These are phyloP conservation scores for Colletotrichum acutatum DNA, from an alignment of 2,329 filamentous ascomycete species.

Conservation along the genomic window DNA sequence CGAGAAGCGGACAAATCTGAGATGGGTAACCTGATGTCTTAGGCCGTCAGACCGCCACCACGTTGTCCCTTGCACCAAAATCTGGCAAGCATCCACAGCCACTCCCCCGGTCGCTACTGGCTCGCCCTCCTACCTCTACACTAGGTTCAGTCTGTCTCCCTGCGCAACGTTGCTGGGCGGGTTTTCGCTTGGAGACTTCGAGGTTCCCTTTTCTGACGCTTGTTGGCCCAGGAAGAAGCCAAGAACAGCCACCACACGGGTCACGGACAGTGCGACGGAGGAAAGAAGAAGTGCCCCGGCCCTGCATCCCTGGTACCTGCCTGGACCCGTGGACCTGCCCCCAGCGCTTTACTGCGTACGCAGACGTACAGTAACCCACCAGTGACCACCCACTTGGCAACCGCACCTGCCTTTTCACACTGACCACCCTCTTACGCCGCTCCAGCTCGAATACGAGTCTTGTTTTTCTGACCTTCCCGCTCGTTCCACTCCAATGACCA, in stretches of 20 bases:
- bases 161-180: constrained; percentile 10
- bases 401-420: constrained; percentile 7
- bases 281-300: not conserved
- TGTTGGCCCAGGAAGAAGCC: constrained; percentile 1
- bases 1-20: constrained; percentile 8
- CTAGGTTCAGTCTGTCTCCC: not conserved
- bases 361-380: not conserved
- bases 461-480: constrained; percentile 32
- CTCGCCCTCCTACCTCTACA: not conserved
- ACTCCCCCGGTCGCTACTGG: not conserved
- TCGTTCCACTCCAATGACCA: constrained; percentile 8
- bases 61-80: constrained; percentile 18
- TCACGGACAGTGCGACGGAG: constrained; percentile 27
- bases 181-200: not conserved
- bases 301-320: not conserved
- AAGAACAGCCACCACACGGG: constrained; percentile 28
- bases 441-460: constrained; percentile 22
- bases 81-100: too few relatives aligned
- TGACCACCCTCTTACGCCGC: constrained; percentile 4
- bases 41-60: constrained; percentile 17
- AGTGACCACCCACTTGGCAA: constrained; percentile 1
- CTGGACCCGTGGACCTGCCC: not conserved
- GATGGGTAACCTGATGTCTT: not conserved
- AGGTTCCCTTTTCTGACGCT: constrained; percentile 9
- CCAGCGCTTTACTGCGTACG: not conserved